Conservation (phyloP, 495 filamentous ascomycete genomes). For the Choiromyces venosus region DNA sequence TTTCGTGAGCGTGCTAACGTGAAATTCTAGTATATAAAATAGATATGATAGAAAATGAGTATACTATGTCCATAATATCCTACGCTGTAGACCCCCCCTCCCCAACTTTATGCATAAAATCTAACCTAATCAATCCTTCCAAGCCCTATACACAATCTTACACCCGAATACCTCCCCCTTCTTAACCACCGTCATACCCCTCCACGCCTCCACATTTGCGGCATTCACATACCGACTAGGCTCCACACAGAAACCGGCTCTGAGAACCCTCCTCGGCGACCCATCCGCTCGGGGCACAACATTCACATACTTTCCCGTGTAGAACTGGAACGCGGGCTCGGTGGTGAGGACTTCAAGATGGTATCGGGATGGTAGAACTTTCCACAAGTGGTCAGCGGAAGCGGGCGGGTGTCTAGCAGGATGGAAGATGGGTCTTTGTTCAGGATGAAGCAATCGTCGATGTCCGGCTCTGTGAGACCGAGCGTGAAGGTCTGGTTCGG, state of each 20-base stretch:
- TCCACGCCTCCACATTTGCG: conserved; percentile 73
- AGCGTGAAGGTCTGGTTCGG: conserved; percentile 64
- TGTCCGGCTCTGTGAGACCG: conserved; percentile 58
- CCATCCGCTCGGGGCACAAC: conserved; percentile 60
- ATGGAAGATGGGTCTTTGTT: conserved; percentile 57
- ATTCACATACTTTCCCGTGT: conserved; percentile 78
- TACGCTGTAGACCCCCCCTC: neutral
- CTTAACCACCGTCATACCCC: conserved; percentile 66
- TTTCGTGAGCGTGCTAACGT: neutral
- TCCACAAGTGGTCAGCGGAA: conserved; percentile 59
- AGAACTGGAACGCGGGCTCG: conserved; percentile 94
- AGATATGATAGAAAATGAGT: neutral
- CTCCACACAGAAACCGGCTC: conserved; percentile 83
- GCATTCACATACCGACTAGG: conserved; percentile 87
- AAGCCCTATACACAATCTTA: conserved; percentile 71
- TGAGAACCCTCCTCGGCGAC: conserved; percentile 55
- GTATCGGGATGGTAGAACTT: conserved; percentile 63
- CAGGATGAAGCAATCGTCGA: conserved; percentile 88
- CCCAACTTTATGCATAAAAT: neutral
- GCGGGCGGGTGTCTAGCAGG: conserved; percentile 68
- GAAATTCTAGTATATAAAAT: neutral
- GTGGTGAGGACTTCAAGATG: conserved; percentile 81
- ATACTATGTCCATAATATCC: neutral
- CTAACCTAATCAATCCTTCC: conserved; percentile 53
- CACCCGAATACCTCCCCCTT: conserved; percentile 74